A percentile compares a stretch with the other conserved stretches of the same genome.
phyloP scores from a whole-genome alignment of 225 moss, liverwort and hornwort species.

The Climacium dendroides region DNA sequence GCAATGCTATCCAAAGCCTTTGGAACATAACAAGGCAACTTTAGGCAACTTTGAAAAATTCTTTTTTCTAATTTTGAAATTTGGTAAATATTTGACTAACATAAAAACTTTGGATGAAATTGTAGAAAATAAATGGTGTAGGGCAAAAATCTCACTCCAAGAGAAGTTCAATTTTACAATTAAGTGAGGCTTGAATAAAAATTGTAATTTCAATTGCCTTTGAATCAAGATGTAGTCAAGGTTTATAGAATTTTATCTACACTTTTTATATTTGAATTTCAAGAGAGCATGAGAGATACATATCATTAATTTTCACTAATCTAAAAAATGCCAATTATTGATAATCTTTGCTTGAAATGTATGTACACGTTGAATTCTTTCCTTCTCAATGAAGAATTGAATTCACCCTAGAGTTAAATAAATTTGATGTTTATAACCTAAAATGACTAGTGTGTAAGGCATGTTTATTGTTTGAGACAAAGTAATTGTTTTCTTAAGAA shows the following conservation, averaged over 20 bases:
- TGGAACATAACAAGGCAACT: fast-evolving
- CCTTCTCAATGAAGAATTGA: fast-evolving
- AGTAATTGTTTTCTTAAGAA: too few species aligned
- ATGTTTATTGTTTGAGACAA: neutral
- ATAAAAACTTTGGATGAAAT: neutral
- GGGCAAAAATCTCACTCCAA: neutral
- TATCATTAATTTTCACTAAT: neutral
- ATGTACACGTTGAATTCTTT: neutral
- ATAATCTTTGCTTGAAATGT: neutral
- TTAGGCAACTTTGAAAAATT: neutral
- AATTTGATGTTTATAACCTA: neutral
- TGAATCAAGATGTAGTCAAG: neutral
- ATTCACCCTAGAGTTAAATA: neutral
- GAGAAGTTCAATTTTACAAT: neutral
- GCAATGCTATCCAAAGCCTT: too few species aligned
- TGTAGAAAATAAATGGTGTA: neutral
- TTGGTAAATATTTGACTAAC: neutral
- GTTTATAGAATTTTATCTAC: neutral
- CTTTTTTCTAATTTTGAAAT: neutral
- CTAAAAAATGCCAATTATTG: fast-evolving
- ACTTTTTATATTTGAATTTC: neutral
- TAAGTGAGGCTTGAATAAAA: fast-evolving
- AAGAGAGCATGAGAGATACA: fast-evolving
- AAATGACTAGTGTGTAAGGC: neutral
- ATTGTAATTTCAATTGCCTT: neutral